Base-by-base conservation (phyloP, 1,139 yeast species). In the Zygoascus sp. region DNA sequence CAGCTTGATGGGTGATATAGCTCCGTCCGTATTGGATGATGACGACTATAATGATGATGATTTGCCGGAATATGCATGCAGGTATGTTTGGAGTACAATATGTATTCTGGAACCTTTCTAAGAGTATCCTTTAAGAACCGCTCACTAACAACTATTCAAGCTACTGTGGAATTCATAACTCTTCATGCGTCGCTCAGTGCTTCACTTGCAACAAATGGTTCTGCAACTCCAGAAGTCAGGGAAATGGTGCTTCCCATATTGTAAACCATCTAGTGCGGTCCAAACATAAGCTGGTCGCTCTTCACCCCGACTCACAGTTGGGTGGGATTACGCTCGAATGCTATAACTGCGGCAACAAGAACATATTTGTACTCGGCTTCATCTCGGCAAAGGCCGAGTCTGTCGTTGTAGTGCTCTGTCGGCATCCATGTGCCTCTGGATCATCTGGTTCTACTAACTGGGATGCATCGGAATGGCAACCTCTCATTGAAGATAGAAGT, bases 401-500 rank as follows among this genome's bases (percentile, higher is more conserved):
- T 4, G 90, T 88, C 41, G 92, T 90, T 54, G 96, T 90, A 8
- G 76, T 89, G 38, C 69, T 90, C 43, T 90, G 97, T 67, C 79
- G 97, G 49, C 73, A 87, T 50, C 97, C 97, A 0, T 90, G 97
- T 66, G 88, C 96, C 0, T 69, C 79, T 2, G 80, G 80, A 54
- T 86, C 85, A 59, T 53, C 65, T 1, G 56, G 62, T 20, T 63
- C 64, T 43, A 57, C 65, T 53, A 80, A 82, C 57, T 90, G 97
- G 97, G 96, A 88, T 60, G 82, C 94, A 1, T 76, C 75, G 34
- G 85, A 84, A 53, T 90, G 97, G 97, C 89, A 83, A 59, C 78
- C 96, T 0, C 69, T 90, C 50, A 86, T 90, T 50, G 94, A 84
- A 53, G 84, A 87, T 54, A 73, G 95, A 35, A 81, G 80, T 53